phyloP scores from a whole-genome alignment of 2,329 filamentous ascomycete species.

The Pleurostoma richardsiae region DNA sequence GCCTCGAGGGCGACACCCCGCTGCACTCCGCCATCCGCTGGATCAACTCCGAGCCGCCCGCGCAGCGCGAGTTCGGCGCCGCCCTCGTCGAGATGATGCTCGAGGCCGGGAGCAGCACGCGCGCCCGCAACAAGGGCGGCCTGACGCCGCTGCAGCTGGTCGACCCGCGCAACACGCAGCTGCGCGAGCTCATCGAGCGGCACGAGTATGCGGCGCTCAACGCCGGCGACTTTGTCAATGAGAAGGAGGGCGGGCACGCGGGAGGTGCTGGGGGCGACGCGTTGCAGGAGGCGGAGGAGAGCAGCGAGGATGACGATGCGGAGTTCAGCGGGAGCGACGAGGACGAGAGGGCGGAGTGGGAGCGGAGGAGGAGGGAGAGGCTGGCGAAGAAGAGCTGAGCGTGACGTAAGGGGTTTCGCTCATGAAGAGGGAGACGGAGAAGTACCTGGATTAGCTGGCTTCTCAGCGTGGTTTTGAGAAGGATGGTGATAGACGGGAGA shows the following conservation, averaged over 20 bases:
- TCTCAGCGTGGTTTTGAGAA: no score
- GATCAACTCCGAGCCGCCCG: conserved; percentile 62
- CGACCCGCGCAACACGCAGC: conserved; percentile 61
- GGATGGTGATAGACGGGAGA: no score
- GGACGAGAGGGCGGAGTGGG: conserved; percentile 58
- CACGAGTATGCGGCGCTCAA: conserved; percentile 63
- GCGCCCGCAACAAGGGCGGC: conserved; percentile 64
- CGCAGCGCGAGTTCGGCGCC: conserved; percentile 59
- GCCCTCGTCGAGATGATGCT: conserved; percentile 74
- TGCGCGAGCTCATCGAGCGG: conserved; percentile 61
- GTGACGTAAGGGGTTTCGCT: no score
- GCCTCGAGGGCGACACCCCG: conserved; percentile 69
- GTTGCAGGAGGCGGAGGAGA: conserved; percentile 11
- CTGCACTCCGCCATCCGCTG: conserved; percentile 75
- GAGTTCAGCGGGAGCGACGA: conserved; percentile 62
- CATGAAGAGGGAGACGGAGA: no score
- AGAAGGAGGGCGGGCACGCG: conserved; percentile 17
- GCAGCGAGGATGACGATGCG: conserved; percentile 45
- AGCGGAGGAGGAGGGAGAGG: conserved; percentile 42
- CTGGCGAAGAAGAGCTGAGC: conserved; percentile 23
- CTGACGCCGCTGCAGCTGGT: conserved; percentile 68
- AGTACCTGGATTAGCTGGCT: no score
- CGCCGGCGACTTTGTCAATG: conserved; percentile 50
- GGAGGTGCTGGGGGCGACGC: conserved; percentile 8
- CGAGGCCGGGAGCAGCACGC: conserved; percentile 64